A percentile compares a stretch with the other conserved stretches of the same genome.
These are phyloP conservation scores for Mycoemilia scoparia DNA, from an alignment of 192 early-diverging fungal species.

Conservation along the genomic window DNA sequence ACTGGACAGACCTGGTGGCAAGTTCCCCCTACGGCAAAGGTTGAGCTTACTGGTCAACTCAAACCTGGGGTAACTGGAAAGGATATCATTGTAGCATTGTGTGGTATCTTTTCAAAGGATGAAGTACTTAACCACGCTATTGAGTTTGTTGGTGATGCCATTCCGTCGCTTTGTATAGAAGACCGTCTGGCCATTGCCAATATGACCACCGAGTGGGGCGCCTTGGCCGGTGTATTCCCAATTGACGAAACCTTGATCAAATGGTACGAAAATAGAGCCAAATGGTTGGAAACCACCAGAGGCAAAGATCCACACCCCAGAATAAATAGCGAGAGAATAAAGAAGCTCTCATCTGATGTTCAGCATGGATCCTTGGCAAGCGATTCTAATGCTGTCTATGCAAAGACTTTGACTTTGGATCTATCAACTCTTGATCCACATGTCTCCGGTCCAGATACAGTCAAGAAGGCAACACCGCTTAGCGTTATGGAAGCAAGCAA, in stretches of 20 bases:
- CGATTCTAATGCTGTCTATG: constrained; percentile 49
- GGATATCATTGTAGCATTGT: constrained; percentile 89
- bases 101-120: constrained; percentile 80
- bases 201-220: constrained; percentile 99
- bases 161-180: constrained; percentile 51
- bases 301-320: neutral
- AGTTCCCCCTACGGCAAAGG: constrained; percentile 82
- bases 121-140: constrained; percentile 94
- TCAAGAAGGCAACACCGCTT: constrained; percentile 79
- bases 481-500: constrained; percentile 47
- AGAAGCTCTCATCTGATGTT: constrained; percentile 24
- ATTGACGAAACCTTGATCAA: constrained; percentile 63
- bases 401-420: constrained; percentile 75
- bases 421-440: constrained; percentile 70
- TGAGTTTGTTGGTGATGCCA: constrained; percentile 70
- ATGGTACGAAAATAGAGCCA: constrained; percentile 49
- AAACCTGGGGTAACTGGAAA: constrained; percentile 83
- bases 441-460: constrained; percentile 88
- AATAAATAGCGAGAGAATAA: constrained; percentile 26
- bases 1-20: constrained; percentile 99
- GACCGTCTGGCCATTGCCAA: constrained; percentile 92
- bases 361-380: constrained; percentile 32
- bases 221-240: constrained; percentile 89
- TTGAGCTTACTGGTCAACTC: constrained; percentile 63
- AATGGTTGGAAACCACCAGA: neutral